Base-by-base conservation (phyloP, 495 filamentous ascomycete genomes). In the Neurospora sp. region DNA sequence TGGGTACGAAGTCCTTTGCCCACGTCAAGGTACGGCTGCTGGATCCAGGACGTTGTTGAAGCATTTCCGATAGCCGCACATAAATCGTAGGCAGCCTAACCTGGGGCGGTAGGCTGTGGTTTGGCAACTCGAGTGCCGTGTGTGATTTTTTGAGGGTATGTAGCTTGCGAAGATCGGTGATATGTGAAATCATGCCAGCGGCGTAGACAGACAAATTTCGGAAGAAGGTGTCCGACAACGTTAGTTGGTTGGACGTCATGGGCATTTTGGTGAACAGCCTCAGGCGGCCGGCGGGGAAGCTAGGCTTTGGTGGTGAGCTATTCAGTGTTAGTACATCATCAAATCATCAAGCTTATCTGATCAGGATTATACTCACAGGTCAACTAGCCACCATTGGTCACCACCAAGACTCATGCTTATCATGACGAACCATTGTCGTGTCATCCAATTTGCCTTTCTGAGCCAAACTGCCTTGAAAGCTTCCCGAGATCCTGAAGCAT, bases 341-440 rank as follows among this genome's bases (percentile, higher is more conserved):
- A 71, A 71, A 44, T 27, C 39, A 40, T 44, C 27, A 12, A 20
- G 7, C 4, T 20, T n/a, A 41, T 61, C 39, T 18, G 38, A 44
- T 39, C 69, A 72, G 69, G 40, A 68, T 35, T 38, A 59, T 40
- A 84, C 86, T 79, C 77, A 87, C 85, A 90, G 76, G 80, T 91
- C 89, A 41, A 91, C 80, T 71, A 94, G 81, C 88, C 90, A 94
- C 90, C 92, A 96, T 39, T 82, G 84, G 80, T 96, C 92, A 45
- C 92, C 92, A 75, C 87, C 87, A 80, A 92, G 85, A 79, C 90
- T 91, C 76, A 91, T 86, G 69, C 86, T 91, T 61, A 91, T 86
- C 61, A 89, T 87, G 65, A 92, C 81, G 74, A 89, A 85, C 92
- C 92, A 96, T 71, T 87, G 84, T 18, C 53, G 53, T 39, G 85